Evolutionary conservation across 2,329 filamentous ascomycete genomes (phyloP), one percentile per base, ranked within the genome.

Genomic region (Bimuria novae-zelandiae): DNA sequence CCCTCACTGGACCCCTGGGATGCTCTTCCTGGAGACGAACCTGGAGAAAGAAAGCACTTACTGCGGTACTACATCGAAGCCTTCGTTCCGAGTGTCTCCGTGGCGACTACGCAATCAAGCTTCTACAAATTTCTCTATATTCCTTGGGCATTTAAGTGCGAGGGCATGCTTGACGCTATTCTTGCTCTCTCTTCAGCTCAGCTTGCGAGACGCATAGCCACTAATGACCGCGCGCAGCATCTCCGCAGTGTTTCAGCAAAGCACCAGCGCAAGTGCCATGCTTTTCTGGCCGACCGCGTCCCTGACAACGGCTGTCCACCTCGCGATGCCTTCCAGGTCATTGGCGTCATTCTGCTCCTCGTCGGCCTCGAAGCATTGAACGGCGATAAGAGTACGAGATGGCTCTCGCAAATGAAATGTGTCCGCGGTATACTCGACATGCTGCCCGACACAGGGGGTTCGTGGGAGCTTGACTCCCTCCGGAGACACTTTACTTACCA

Each of bases 401-500:
- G 70, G 70, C 65, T 73, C 16, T 65, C 65, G n/a, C 70, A 73
- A 44, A 52, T 71, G 41, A 63, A 67, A 36, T 70, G 67, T 37
- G 70, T 68, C 14, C 65, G 69, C 27, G 64, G 61, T 6, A 69
- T 72, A 6, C 56, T 73, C 19, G 61, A 61, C 32, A 56, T 60
- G 16, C 48, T 71, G 3, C 61, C 64, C 25, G 62, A 54, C 32
- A 56, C 62, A 17, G 56, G 59, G 35, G 61, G 66, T 16, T 68
- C 63, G 10, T 60, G 69, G 49, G 69, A 72, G 35, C 58, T 72
- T 2, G 69, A 72, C 32, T 70, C 68, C 16, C 55, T 73, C 6
- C 68, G 67, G 37, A 61, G 70, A 1, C 70, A 73, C 54, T 72
- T 72, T 46, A 73, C 70, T 7, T 73, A 73, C 45, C 69, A 73